Conservation (phyloP, 805 yeast species). For the Candida ponderosae region DNA sequence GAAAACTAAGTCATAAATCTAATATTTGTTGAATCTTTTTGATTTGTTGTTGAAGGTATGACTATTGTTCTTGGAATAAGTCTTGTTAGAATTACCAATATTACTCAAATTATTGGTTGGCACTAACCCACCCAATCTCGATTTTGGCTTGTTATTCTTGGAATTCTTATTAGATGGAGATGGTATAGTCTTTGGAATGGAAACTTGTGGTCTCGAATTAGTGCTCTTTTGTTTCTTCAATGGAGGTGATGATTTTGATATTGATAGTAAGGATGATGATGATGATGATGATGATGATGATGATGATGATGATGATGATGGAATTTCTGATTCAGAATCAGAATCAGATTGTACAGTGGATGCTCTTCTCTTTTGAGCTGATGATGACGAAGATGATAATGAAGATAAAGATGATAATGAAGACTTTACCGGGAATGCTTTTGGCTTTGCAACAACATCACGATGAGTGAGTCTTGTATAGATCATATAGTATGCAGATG, state of each 20-base stretch:
- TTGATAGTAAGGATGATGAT: not conserved
- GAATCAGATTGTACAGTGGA: constrained; percentile 2
- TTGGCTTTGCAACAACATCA: constrained; percentile 11
- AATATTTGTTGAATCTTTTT: constrained; percentile 16
- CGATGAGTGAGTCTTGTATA: constrained; percentile 72
- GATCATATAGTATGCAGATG: constrained; percentile 83
- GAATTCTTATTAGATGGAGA: constrained; percentile 3
- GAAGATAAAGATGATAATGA: not conserved
- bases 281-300: constrained; percentile 1
- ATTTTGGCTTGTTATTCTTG: constrained; percentile 4
- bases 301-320: constrained; percentile 1
- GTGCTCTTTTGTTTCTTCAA: not conserved
- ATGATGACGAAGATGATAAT: not conserved
- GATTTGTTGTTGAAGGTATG: constrained; percentile 6
- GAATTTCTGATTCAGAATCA: not conserved
- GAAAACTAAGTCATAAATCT: not conserved
- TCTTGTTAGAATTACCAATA: constrained; percentile 9
- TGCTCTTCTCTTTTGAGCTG: not conserved
- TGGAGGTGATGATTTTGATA: not conserved
- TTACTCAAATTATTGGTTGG: constrained; percentile 19
- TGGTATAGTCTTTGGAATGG: not conserved
- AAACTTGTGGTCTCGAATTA: not conserved
- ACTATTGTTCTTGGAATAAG: constrained; percentile 12
- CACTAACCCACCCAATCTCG: constrained; percentile 3
- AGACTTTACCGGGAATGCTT: not conserved